Conservation (phyloP, 352 stramenopile genomes). For the Phytophthora palmivora region DNA sequence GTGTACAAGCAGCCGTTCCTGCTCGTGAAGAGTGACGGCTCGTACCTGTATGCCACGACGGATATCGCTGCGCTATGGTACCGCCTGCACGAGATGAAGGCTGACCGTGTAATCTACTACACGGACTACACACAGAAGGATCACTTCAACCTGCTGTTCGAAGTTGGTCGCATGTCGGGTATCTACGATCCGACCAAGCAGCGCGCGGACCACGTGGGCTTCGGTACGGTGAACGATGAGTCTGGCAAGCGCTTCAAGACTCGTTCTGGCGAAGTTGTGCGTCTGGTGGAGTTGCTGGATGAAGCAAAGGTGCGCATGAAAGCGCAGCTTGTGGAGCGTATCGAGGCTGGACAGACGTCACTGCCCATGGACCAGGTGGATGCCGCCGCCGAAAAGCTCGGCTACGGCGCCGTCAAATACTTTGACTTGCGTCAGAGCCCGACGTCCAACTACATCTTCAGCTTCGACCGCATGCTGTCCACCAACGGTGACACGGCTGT, state of each 20-base stretch:
- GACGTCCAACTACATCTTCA: slow-evolving; percentile 99
- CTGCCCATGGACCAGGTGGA: slow-evolving; percentile 93
- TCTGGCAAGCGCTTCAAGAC: slow-evolving; percentile 97
- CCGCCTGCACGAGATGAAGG: slow-evolving; percentile 84
- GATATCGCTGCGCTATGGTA: slow-evolving; percentile 90
- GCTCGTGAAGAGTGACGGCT: slow-evolving; percentile 87
- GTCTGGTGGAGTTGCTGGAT: slow-evolving; percentile 99
- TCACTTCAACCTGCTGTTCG: slow-evolving; percentile 87
- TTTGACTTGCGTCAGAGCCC: slow-evolving; percentile 99
- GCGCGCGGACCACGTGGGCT: slow-evolving; percentile 84
- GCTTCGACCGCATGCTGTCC: slow-evolving; percentile 99
- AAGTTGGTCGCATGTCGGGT: slow-evolving; percentile 78
- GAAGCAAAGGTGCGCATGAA: slow-evolving; percentile 97
- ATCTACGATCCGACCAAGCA: slow-evolving; percentile 87
- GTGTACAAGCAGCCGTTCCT: slow-evolving; percentile 91
- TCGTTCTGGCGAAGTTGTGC: slow-evolving; percentile 97
- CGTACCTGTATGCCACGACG: slow-evolving; percentile 87
- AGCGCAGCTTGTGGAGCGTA: slow-evolving; percentile 91
- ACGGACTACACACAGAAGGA: slow-evolving; percentile 91
- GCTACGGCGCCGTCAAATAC: slow-evolving; percentile 99
- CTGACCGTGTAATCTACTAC: slow-evolving; percentile 86
- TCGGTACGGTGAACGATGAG: slow-evolving; percentile 90
- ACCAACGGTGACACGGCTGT: slow-evolving; percentile 99
- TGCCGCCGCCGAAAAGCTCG: slow-evolving; percentile 94
- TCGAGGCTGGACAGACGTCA: slow-evolving; percentile 90